Base-by-base conservation (phyloP, 805 yeast species). In the Saccharomycopsis sp. region DNA sequence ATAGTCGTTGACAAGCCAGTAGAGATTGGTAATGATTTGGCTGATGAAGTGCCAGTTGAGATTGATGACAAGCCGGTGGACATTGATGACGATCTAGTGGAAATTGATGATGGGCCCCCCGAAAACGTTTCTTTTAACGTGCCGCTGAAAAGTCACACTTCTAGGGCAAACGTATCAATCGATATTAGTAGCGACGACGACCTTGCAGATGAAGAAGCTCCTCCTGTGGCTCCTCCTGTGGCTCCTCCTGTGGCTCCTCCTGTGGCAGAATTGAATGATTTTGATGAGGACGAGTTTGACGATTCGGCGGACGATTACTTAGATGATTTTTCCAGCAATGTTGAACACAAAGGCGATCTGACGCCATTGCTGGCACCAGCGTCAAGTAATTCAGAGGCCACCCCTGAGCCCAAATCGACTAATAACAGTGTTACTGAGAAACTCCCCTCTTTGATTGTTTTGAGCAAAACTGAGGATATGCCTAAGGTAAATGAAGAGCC, bases 261-360 rank as follows among this genome's bases (percentile, higher is more conserved):
- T 9, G 20, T 16, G 9, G 51, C 20, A 9, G 50, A 14, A 12
- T 16, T 23, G 16, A 9, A 50, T 34, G 20, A 12, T 21, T 50
- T 50, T 15, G 23, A 16, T 5, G 52, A 50, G 34, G 53, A 51
- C 16, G 21, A 29, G 18, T 24, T 24, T 16, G 29, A 20, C 29
- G 53, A 51, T 51, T 51, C 40, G 24, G 53, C 18, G 12, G 53
- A 51, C 20, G 53, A 34, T 51, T 18, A 29, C 18, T 29, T 29
- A 29, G 53, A 29, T 18, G 53, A 51, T 12, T 16, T 16, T 15
- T n/a, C 40, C 16, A 29, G 52, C 20, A 44, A 16, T 44, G 12
- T 20, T 4, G 48, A 8, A 16, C 4, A 44, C 21, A 18, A 44
- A 16, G 48, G 21, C 21, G 21, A 44, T n/a, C 48, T 44, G 48